phyloP scores from a whole-genome alignment of 257 asterid genomes.

The Solanum microdontum region DNA sequence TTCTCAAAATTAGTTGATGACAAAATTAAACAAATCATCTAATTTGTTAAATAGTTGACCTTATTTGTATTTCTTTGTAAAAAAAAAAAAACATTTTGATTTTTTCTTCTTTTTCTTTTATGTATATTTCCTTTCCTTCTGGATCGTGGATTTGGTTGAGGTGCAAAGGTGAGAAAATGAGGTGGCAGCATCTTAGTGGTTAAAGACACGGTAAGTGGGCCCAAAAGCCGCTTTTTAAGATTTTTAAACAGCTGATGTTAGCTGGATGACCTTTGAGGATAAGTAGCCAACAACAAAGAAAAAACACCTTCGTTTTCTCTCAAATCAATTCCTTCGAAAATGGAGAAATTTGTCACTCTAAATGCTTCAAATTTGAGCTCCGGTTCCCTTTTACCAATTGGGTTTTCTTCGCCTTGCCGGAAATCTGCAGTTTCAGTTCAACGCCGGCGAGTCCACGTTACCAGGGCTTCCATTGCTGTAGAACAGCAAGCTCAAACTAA shows the following conservation, averaged over 20 bases:
- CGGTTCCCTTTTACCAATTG: slow-evolving; percentile 36
- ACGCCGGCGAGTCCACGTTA: slow-evolving; percentile 5
- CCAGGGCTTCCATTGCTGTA: slow-evolving; percentile 48
- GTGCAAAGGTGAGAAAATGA: neutral
- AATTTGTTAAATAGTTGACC: neutral
- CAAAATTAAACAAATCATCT: too few species aligned
- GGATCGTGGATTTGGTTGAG: neutral
- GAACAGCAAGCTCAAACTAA: slow-evolving; percentile 44
- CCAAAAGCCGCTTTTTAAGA: neutral
- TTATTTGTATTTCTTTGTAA: neutral
- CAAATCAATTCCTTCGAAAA: slow-evolving; percentile 11
- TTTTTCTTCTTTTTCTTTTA: neutral
- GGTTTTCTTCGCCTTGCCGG: slow-evolving; percentile 22
- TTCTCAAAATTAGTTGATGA: neutral
- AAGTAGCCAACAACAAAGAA: neutral
- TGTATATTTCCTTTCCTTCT: neutral
- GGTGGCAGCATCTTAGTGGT: slow-evolving; percentile 12
- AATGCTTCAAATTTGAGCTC: slow-evolving; percentile 23
- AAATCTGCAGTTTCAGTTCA: slow-evolving; percentile 19
- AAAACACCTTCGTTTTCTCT: neutral
- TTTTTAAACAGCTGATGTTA: neutral
- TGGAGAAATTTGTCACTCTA: slow-evolving; percentile 37
- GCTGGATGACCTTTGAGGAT: neutral
- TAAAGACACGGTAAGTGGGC: slow-evolving; percentile 4
- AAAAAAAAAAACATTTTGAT: neutral